Percentiles rank a stretch among this genome's conserved stretches.
Evolutionary conservation across 371 early-diverging fungal species (phyloP).

Genomic region (Mortierella sp.): DNA sequence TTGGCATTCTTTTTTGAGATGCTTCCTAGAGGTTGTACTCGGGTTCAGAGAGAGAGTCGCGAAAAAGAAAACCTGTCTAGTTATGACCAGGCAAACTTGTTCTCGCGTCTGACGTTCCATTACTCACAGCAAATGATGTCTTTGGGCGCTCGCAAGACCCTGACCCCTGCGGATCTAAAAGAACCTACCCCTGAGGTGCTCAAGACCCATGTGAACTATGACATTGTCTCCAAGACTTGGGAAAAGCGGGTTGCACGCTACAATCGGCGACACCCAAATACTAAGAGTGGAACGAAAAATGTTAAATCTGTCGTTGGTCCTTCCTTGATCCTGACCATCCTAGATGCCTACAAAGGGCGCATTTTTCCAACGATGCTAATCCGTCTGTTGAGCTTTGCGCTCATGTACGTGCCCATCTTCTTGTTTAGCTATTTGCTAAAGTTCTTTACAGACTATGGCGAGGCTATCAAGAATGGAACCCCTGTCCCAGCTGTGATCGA

Average conservation of each 20-base stretch:
- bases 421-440: conserved; percentile 31
- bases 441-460: conserved; percentile 44
- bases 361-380: conserved; percentile 19
- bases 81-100: conserved; percentile 47
- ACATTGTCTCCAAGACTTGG: conserved; percentile 27
- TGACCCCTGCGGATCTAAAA: conserved; percentile 24
- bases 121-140: conserved; percentile 32
- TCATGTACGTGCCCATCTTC: conserved; percentile 31
- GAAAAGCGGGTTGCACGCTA: conserved; percentile 16
- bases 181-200: conserved; percentile 17
- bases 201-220: conserved; percentile 23
- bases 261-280: conserved; percentile 3
- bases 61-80: conserved; percentile 23
- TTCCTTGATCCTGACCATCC: conserved; percentile 27
- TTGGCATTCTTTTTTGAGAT: conserved; percentile 43
- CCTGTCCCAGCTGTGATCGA: conserved; percentile 23
- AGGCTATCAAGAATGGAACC: conserved; percentile 35
- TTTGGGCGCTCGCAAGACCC: conserved; percentile 27
- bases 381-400: conserved; percentile 26
- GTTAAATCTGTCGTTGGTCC: conserved; percentile 6
- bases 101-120: conserved; percentile 39
- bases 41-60: conserved; percentile 39
- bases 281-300: conserved; percentile 6
- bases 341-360: conserved; percentile 22
- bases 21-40: conserved; percentile 27